Base-by-base conservation (phyloP, 257 asterid species). In the Forsythia viridissima region DNA sequence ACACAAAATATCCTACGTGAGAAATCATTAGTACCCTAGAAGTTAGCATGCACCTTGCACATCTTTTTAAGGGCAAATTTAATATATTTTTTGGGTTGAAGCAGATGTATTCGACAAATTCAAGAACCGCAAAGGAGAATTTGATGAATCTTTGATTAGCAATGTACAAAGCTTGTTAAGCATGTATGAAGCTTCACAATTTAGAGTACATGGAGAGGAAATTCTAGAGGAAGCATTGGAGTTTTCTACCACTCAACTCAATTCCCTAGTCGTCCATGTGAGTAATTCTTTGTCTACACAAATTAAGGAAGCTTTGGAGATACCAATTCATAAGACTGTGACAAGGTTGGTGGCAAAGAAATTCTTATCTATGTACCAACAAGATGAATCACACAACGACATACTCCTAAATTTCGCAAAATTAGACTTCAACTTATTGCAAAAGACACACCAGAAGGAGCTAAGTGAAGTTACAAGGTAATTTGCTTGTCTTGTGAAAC, bases 131-230 rank as follows among this genome's bases (percentile, higher is more conserved):
- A 40, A 37, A n/a, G 71, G 81, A 20, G 55, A 78, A 21, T 78
- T 71, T 24, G 34, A 52, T 4, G 72, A 55, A 43, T 59, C 71
- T 6, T 36, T 38, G 48, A 57, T 5, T 7, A 71, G 21, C 7
- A 44, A 71, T 36, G 38, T 55, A 4, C 10, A 15, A 4, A 72
- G 77, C 8, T 24, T 78, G 63, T 15, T 78, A 13, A 71, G 63
- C 65, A 55, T 71, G 72, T 78, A 52, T 24, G 81, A 78, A 42
- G 81, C 76, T 12, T 5, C 81, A 57, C 76, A 78, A 9, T 71
- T 18, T 8, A 16, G 76, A 34, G 16, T 77, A 1, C 41, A 55
- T 55, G 73, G 67, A 0, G 77, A 79, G 36, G 63, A 59, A 11
- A 72, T 34, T 7, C 77, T 79, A 10, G 77, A 79, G 2, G 76